Base-by-base conservation (phyloP, 768 basidiomycete genomes). In the Xerocomellus intermedius region DNA sequence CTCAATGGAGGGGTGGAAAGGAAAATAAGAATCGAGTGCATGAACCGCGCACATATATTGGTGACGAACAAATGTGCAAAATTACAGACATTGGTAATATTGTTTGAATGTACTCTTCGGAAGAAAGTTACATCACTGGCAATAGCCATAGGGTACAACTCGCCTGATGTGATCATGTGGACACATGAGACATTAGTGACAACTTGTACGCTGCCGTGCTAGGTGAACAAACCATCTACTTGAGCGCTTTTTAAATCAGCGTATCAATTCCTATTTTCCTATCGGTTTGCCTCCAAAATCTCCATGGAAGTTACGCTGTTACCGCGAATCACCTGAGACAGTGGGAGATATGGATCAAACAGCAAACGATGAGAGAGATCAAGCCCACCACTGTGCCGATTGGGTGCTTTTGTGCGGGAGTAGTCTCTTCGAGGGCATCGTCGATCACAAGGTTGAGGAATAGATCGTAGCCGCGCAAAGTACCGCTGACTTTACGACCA, bases 361-460 rank as follows among this genome's bases (percentile, higher is more conserved):
- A 8, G 7, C 37, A 24, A 33, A 30, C 38, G 26, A 41, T 32
- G 17, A 2, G 13, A 21, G n/a, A 17, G 26, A 52, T 43, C 38
- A 24, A 22, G 81, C 92, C 65, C 70, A 98, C 96, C 48, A 97
- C 89, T 48, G 92, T 95, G 24, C 95, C 95, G 63, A 94, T 87
- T 24, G 89, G 87, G 64, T 89, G 85, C 70, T 93, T 94, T 75
- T 94, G 89, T 5, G 89, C 94, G 14, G 91, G 88, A 5, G 84
- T 86, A 0, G 86, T 85, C 77, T 98, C 97, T 74, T 99, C 97
- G 64, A 87, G 71, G 10, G 93, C 91, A 67, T 98, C 92, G 72
- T 98, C 97, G 71, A 99, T 85, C 61, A 98, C 97, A 37, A 99
- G 81, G 73, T 99, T 99, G 70, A 99, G 77, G 79, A 99, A 99